Percentiles rank a stretch among this genome's conserved stretches.
phyloP scores from a whole-genome alignment of 306 rosid genomes.

The Glycine latifolia region DNA sequence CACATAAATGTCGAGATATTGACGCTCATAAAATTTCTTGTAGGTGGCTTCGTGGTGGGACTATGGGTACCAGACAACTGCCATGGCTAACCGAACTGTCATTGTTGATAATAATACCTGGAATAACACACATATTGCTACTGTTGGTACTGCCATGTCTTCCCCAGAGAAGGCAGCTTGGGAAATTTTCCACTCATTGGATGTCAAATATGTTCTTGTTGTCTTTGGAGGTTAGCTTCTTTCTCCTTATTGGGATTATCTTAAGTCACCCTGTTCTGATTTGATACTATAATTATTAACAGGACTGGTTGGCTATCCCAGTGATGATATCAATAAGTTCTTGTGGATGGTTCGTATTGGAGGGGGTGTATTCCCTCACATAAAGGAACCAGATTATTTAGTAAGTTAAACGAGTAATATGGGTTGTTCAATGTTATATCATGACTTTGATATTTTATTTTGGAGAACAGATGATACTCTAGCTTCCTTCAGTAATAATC shows the following conservation, averaged over 20 bases:
- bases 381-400: constrained; percentile 91
- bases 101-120: constrained; percentile 99
- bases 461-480: constrained; percentile 22
- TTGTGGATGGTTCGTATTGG: constrained; percentile 99
- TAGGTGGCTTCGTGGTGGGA: constrained; percentile 99
- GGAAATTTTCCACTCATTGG: constrained; percentile 97
- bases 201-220: constrained; percentile 97
- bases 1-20: constrained; percentile 14
- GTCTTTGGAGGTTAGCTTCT: constrained; percentile 95
- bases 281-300: constrained; percentile 45
- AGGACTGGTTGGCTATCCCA: constrained; percentile 99
- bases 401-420: constrained; percentile 57
- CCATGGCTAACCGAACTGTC: constrained; percentile 99
- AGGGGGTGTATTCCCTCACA: constrained; percentile 99
- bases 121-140: constrained; percentile 99
- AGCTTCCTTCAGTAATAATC: not conserved
- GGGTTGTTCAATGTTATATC: constrained; percentile 27
- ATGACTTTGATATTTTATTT: constrained; percentile 21
- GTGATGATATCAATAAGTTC: constrained; percentile 98
- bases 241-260: constrained; percentile 37
- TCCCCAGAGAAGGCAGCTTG: constrained; percentile 99
- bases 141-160: constrained; percentile 99
- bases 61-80: constrained; percentile 99
- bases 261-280: constrained; percentile 45
- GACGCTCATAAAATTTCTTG: constrained; percentile 43